Base-by-base conservation (phyloP, 495 filamentous ascomycete species). In the Hypoxylon trugodes region DNA sequence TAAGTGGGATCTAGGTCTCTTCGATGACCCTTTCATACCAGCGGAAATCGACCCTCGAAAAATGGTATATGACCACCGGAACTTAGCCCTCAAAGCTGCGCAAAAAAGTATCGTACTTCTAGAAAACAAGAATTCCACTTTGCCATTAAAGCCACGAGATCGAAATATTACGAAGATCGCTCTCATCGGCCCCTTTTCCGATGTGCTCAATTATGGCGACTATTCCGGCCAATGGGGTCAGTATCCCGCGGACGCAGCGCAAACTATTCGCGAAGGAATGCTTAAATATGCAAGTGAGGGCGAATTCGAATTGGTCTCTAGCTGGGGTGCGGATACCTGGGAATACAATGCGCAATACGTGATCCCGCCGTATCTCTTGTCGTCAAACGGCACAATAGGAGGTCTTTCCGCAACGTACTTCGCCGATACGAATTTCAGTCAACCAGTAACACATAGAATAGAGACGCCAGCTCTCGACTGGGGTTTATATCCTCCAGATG, bases 181-280 rank as follows among this genome's bases (percentile, higher is more conserved):
- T 13, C 66, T 78, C 10, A 65, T 81, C 18, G 78, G 79, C 1
- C 78, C 76, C 2, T 82, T 77, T 30, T 46, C 69, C 0, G 77
- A 80, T 47, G 73, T 69, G 30, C 61, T 81, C 33, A 79, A 82
- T 50, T 77, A 76, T 46, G 77, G 74, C 7, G 75, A 75, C 28
- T 77, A 77, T 58, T 75, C 74, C 3, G 74, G 73, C 8, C 51
- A 71, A 38, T 79, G 69, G 59, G 78, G 77, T 1, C 72, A 74
- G 21, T 76, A 75, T 53, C 78, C 77, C 2, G 75, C 70, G 10
- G 49, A 60, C 8, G 55, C 74, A 15, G 72, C 77, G 1, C 69
- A 59, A 12, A 82, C 76, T 7, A 75, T 79, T 13, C 71, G 77
- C 1, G 69, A 82, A 61, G 74, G 68, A 16, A 71, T 82, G 5